These are phyloP conservation scores for Ceratocystis ficicola DNA, from an alignment of 2,329 filamentous ascomycete species.

Conservation along the genomic window DNA sequence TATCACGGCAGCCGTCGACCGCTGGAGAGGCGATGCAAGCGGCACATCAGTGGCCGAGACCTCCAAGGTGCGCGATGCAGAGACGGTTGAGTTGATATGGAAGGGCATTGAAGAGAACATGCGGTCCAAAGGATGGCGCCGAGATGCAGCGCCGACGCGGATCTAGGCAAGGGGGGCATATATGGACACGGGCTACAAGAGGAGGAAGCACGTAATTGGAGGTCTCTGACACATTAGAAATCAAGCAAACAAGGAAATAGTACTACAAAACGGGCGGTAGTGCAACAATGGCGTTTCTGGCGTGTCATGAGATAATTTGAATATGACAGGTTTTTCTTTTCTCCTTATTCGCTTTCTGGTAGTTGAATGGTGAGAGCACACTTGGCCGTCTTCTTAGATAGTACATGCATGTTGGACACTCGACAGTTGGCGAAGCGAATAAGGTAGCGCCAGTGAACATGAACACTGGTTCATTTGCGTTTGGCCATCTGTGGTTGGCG, in stretches of 20 bases:
- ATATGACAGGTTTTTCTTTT: background rate
- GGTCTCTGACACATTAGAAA: background rate
- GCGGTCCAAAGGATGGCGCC: slow-evolving; percentile 71
- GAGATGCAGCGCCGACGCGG: slow-evolving; percentile 51
- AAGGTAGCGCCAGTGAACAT: too few relatives aligned
- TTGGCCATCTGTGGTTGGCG: background rate
- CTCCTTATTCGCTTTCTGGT: background rate
- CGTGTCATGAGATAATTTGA: slow-evolving; percentile 9
- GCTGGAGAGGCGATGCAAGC: slow-evolving; percentile 49
- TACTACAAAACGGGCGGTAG: slow-evolving; percentile 12
- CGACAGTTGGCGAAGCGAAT: too few relatives aligned
- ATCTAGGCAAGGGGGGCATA: slow-evolving; percentile 29
- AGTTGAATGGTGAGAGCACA: too few relatives aligned
- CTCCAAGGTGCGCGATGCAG: slow-evolving; percentile 70
- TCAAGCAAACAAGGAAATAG: background rate
- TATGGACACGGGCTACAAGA: background rate
- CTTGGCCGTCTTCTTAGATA: too few relatives aligned
- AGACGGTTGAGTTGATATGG: slow-evolving; percentile 90
- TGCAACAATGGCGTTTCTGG: slow-evolving; percentile 15
- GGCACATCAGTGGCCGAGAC: slow-evolving; percentile 33
- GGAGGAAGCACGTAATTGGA: background rate
- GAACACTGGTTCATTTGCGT: background rate
- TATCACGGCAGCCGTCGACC: slow-evolving; percentile 66
- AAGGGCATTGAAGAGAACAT: slow-evolving; percentile 77
- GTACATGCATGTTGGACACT: too few relatives aligned